Evolutionary conservation across 257 asterid genomes (phyloP), one percentile per base, ranked within the genome.

Genomic region (Solanum phureja): DNA sequence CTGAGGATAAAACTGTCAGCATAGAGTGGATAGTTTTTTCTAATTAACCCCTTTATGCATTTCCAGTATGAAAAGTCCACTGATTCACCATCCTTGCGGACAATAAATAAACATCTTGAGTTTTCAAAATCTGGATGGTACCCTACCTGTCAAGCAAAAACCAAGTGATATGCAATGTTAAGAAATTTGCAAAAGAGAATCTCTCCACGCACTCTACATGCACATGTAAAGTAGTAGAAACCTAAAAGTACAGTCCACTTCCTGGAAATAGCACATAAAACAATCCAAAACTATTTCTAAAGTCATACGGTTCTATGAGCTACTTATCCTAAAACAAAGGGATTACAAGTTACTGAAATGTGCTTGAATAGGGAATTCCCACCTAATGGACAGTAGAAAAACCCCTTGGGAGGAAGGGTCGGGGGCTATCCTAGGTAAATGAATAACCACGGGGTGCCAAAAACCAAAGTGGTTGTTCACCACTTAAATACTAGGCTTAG

Each of bases 1-100:
- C 94, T 91, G 89, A 97, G 93, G 87, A 97, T 96, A 83, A 97
- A 97, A 92, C 93, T 95, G 88, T 96, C 98, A 0, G 99, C 99
- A 74, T 96, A 94, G 27, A 96, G 94, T 83, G 99, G 99, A 91
- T 95, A 97, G 38, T 95, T 96, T 87, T 92, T 95, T 86, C 94
- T 93, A 92, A 97, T 94, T 92, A 96, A 90, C 46, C 98, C 99
- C 92, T 94, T 96, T 87, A 97, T 92, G 93, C 99, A 96, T 94
- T 97, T 97, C 99, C 99, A 96, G 91, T 93, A 97, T 3, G 99
- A 97, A 85, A 97, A 96, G 87, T 97, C 99, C 29, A 96, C 94
- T 91, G 90, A n/a, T 60, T 94, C 98, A 87, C 99, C 99, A 90
- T 94, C 98, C 87, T 91, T 94, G 24, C 97, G 99, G 83, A 95